These are phyloP conservation scores for Magnolia kwangsiensis DNA, from an alignment of 164 flowering plant species.

Conservation along the genomic window DNA sequence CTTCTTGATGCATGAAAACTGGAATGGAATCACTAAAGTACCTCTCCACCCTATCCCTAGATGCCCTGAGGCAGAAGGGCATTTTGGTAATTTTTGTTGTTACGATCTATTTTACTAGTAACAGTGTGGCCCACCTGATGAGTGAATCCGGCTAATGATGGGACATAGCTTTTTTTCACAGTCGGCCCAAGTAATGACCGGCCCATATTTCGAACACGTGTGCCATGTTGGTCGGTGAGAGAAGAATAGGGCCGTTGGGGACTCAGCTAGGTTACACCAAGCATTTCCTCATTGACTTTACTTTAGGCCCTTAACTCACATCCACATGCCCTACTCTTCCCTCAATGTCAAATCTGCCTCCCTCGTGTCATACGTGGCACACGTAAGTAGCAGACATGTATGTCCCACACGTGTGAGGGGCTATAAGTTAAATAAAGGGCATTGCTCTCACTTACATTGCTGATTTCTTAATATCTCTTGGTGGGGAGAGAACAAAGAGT, in stretches of 20 bases:
- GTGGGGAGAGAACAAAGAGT: not conserved
- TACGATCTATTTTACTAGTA: too few species aligned
- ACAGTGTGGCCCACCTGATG: not conserved
- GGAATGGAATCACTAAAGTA: not conserved
- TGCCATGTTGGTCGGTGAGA: constrained; percentile 26
- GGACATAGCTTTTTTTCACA: too few species aligned
- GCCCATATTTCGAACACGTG: not conserved
- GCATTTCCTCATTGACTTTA: constrained; percentile 30
- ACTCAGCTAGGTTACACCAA: constrained; percentile 27
- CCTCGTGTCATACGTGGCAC: not conserved
- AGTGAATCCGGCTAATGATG: not conserved
- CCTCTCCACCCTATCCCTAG: too few species aligned
- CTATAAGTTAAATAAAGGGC: too few species aligned
- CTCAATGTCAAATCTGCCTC: not conserved
- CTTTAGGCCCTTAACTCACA: constrained; percentile 15
- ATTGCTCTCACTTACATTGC: not conserved
- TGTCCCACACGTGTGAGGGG: not conserved
- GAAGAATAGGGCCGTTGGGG: constrained; percentile 39
- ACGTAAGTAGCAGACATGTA: not conserved
- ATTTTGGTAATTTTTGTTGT: too few species aligned
- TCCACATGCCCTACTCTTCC: constrained; percentile 9
- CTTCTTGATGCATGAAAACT: not conserved
- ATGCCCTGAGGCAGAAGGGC: too few species aligned
- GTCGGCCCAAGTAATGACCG: not conserved
- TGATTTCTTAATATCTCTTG: not conserved